phyloP scores from a whole-genome alignment of 1,284 basidiomycete species.

The Cryptococcus sp. region DNA sequence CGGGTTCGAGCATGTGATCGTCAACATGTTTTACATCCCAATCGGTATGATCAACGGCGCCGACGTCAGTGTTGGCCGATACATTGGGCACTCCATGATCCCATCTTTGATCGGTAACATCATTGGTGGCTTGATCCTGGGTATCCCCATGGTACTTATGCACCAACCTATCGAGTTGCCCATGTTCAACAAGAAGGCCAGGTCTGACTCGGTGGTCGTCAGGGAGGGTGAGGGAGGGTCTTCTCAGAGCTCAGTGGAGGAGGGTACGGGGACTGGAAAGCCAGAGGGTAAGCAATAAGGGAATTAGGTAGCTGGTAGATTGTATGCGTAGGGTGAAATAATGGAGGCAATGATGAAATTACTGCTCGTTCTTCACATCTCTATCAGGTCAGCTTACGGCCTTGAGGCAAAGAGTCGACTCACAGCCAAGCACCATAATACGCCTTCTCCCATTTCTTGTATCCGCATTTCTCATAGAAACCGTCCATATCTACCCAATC shows the following conservation, averaged over 20 bases:
- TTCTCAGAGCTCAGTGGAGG: not conserved
- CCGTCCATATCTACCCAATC: constrained; percentile 24
- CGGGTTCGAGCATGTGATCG: constrained; percentile 45
- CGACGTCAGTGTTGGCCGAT: constrained; percentile 14
- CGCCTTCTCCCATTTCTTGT: constrained; percentile 13
- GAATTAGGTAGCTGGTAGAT: too few relatives aligned
- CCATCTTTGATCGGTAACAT: constrained; percentile 25
- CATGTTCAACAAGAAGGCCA: not conserved
- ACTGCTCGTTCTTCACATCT: too few relatives aligned
- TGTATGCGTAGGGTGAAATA: too few relatives aligned
- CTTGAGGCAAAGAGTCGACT: not conserved
- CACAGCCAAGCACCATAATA: constrained; percentile 4
- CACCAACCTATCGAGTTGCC: constrained; percentile 13
- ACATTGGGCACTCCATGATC: constrained; percentile 19
- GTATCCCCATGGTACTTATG: constrained; percentile 17
- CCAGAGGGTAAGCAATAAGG: too few relatives aligned
- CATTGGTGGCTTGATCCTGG: constrained; percentile 16
- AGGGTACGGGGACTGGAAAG: not conserved
- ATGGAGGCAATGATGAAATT: too few relatives aligned
- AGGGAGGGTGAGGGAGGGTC: not conserved
- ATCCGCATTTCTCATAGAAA: constrained; percentile 21
- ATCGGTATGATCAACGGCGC: constrained; percentile 38
- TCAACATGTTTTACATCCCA: constrained; percentile 43
- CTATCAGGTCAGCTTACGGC: too few relatives aligned
- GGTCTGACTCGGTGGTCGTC: constrained; percentile 4